phyloP scores from a whole-genome alignment of 192 early-diverging fungal species.

The Rhizophlyctis rosea region DNA sequence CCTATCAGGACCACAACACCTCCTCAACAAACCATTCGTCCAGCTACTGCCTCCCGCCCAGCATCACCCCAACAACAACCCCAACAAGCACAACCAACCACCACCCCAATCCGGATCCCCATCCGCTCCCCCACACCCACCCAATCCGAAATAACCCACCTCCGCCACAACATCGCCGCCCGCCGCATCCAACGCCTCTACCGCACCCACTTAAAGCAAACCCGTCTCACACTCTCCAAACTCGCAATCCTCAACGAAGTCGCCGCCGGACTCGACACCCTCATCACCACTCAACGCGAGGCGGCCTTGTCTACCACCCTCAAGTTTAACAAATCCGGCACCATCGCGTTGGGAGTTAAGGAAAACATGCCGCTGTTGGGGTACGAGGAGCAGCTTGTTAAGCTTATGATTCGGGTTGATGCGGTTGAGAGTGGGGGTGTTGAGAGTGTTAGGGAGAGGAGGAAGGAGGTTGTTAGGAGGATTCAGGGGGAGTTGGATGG shows the following conservation, averaged over 20 bases:
- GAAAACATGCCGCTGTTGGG: slow-evolving; percentile 15
- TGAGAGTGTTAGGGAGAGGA: slow-evolving; percentile 7
- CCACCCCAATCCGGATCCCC: not conserved
- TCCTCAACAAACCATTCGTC: not conserved
- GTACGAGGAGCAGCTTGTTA: slow-evolving; percentile 17
- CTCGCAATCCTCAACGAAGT: slow-evolving; percentile 3
- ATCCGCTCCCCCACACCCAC: not conserved
- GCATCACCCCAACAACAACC: not conserved
- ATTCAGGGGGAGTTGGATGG: slow-evolving; percentile 3
- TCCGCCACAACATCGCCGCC: too few relatives aligned
- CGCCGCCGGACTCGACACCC: not conserved
- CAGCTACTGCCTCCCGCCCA: not conserved
- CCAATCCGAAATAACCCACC: too few relatives aligned
- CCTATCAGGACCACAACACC: not conserved
- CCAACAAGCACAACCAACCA: not conserved
- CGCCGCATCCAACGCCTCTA: too few relatives aligned
- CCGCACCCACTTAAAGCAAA: slow-evolving; percentile 6
- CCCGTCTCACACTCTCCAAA: slow-evolving; percentile 11
- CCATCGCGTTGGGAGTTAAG: slow-evolving; percentile 1
- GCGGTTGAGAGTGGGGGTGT: slow-evolving; percentile 20
- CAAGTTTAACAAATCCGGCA: slow-evolving; percentile 1
- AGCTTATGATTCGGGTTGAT: slow-evolving; percentile 16
- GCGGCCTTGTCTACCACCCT: slow-evolving; percentile 4
- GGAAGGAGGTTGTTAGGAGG: slow-evolving; percentile 12
- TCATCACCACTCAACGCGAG: not conserved